Conservation (phyloP, 192 early-diverging fungal species). For the Podila epigama region DNA sequence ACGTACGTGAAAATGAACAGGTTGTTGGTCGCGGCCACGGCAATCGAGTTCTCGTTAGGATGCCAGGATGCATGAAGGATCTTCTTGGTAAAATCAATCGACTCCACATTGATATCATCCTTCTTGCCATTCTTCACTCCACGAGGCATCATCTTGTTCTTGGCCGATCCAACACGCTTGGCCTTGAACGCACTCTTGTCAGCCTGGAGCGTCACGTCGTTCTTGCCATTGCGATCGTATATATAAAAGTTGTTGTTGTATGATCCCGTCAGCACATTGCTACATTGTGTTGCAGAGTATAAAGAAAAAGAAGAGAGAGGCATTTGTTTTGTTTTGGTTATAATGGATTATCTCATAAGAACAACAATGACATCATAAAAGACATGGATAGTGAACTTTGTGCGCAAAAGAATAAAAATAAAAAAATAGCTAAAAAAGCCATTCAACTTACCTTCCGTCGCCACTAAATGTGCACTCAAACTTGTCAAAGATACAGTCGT, state of each 20-base stretch:
- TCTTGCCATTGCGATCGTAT: slow-evolving; percentile 82
- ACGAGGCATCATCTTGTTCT: slow-evolving; percentile 69
- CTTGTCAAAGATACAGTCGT: slow-evolving; percentile 99
- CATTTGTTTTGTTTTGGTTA: background rate
- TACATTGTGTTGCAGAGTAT: slow-evolving; percentile 26
- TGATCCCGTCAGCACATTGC: slow-evolving; percentile 91
- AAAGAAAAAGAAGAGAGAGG: background rate
- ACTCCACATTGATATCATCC: slow-evolving; percentile 85
- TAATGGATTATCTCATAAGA: too few relatives aligned
- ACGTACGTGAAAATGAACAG: slow-evolving; percentile 90
- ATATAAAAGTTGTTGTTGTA: slow-evolving; percentile 99
- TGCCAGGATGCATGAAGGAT: slow-evolving; percentile 99
- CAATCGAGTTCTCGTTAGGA: slow-evolving; percentile 96
- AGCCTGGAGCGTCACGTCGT: slow-evolving; percentile 91
- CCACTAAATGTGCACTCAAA: slow-evolving; percentile 99
- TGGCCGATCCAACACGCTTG: slow-evolving; percentile 84
- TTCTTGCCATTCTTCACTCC: slow-evolving; percentile 59
- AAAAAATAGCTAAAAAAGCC: too few relatives aligned
- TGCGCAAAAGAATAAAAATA: too few relatives aligned
- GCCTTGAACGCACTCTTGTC: slow-evolving; percentile 99
- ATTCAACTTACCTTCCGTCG: slow-evolving; percentile 87
- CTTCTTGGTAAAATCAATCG: slow-evolving; percentile 94
- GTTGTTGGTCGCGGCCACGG: slow-evolving; percentile 99
- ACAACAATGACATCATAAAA: too few relatives aligned
- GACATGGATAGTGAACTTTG: too few relatives aligned